Evolutionary conservation across 2,329 filamentous ascomycete genomes (phyloP), one percentile per base, ranked within the genome.

Genomic region (Diplodia corticola): DNA sequence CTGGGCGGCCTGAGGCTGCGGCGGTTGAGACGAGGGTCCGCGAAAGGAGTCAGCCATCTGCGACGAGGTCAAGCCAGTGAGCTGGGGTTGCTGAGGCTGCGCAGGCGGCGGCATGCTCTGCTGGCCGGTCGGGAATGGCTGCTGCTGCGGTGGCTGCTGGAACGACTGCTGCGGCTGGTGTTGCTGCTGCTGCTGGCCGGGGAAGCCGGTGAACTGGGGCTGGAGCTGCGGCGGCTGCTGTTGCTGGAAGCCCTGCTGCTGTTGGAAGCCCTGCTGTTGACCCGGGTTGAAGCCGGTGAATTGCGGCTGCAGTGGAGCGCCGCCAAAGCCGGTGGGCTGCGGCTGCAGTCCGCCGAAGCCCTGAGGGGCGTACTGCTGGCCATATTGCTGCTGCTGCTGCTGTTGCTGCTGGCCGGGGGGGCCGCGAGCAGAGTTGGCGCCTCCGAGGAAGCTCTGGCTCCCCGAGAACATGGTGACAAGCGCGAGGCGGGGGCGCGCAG

Each of bases 401-500:
- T 71, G 82, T 66, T 72, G 81, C 68, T 81, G 80, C 71, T 81
- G 79, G 70, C 79, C 75, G 76, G 64, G 63, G 22, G 69, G 88
- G 87, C 59, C 90, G 91, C 68, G 89, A 90, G 77, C 90, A 82
- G 85, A 90, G 76, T 89, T 92, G 78, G 85, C 86, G 81, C 89
- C 90, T 79, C 92, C 92, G 74, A 96, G 81, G 79, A 89, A 97
- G 70, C 91, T 89, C 83, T 91, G 96, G 71, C 92, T 91, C 78
- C 90, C 92, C 71, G 92, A 95, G 82, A 92, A 98, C 94, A 97
- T 97, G 80, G 74, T 57, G 37, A 20, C 9, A 30, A 55, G 63
- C 63, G 63, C 63, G 37, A 20, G 24, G 37, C 15, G 15, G 37
- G 10, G 51, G 37, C 63, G 63, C 63, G 40, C 55, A 24, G 40